These are phyloP conservation scores for Acanthamoeba lenticulata DNA, from an alignment of 208 protist genomes.

Conservation along the genomic window DNA sequence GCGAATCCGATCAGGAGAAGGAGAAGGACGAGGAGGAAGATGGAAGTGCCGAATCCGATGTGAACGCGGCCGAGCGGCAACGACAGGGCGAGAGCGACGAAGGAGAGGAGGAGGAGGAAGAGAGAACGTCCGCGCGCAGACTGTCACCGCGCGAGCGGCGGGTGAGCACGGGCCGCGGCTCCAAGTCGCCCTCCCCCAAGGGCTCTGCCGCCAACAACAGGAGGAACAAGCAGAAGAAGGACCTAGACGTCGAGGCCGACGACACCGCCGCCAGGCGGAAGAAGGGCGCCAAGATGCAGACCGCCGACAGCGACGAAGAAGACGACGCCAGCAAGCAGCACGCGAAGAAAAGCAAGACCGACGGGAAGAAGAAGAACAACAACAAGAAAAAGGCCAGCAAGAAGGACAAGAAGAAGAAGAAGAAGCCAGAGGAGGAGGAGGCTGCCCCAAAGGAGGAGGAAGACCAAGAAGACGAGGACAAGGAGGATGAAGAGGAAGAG, in stretches of 20 bases:
- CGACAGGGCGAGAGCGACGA: background rate
- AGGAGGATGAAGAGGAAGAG: background rate
- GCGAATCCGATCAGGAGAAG: background rate
- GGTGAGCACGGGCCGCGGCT: background rate
- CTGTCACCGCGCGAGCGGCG: background rate
- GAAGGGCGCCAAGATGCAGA: no score
- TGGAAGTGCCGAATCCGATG: background rate
- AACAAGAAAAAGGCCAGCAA: background rate
- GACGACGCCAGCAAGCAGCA: no score
- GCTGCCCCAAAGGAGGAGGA: background rate
- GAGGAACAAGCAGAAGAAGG: background rate
- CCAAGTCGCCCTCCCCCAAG: background rate
- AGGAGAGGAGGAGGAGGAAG: background rate
- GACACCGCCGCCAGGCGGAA: background rate
- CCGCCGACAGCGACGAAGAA: background rate
- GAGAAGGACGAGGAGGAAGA: background rate
- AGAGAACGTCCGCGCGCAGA: background rate
- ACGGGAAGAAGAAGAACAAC: background rate
- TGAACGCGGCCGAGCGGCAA: no score
- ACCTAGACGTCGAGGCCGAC: background rate
- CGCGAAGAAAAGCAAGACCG: no score
- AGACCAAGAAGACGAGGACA: background rate
- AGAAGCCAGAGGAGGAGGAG: background rate
- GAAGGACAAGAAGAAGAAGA: background rate
- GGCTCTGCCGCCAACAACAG: background rate